A percentile compares a stretch with the other conserved stretches of the same genome.
Evolutionary conservation across 2,329 filamentous ascomycete genomes (phyloP).

Genomic region (Ilyonectria destructans): DNA sequence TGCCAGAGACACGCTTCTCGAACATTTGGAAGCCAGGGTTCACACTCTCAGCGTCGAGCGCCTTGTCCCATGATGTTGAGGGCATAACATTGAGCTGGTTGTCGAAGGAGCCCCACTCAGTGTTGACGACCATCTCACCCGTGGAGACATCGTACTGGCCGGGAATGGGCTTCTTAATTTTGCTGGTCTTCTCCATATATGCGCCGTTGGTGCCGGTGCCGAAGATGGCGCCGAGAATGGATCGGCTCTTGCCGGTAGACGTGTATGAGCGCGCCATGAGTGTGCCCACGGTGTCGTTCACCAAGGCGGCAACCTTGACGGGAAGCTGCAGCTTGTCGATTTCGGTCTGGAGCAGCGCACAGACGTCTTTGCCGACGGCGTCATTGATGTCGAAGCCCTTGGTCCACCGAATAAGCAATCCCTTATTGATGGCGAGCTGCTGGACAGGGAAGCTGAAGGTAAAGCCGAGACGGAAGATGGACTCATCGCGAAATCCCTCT

Average conservation of each 20-base stretch:
- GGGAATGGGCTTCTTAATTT: slow-evolving; percentile 83
- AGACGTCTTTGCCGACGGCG: slow-evolving; percentile 94
- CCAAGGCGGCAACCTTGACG: slow-evolving; percentile 93
- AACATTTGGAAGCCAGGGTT: slow-evolving; percentile 99
- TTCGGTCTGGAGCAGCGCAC: slow-evolving; percentile 88
- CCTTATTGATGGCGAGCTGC: slow-evolving; percentile 95
- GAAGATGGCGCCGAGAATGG: slow-evolving; percentile 96
- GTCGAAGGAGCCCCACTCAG: slow-evolving; percentile 98
- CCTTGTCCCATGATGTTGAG: slow-evolving; percentile 85
- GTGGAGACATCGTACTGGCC: slow-evolving; percentile 84
- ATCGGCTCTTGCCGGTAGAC: slow-evolving; percentile 87
- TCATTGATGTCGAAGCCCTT: slow-evolving; percentile 99
- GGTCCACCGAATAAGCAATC: slow-evolving; percentile 95
- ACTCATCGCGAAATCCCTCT: slow-evolving; percentile 76
- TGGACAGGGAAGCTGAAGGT: slow-evolving; percentile 98
- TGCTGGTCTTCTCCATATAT: slow-evolving; percentile 92
- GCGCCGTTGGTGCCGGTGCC: slow-evolving; percentile 98
- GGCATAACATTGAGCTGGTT: slow-evolving; percentile 92
- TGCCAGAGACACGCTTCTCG: slow-evolving; percentile 97
- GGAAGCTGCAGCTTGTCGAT: slow-evolving; percentile 90
- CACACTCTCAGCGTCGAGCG: slow-evolving; percentile 84
- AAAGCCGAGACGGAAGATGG: slow-evolving; percentile 95
- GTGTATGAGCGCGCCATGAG: slow-evolving; percentile 98
- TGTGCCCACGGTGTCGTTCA: slow-evolving; percentile 98
- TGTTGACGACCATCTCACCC: slow-evolving; percentile 97